Base-by-base conservation (phyloP, 2,329 filamentous ascomycete genomes). In the Colletotrichum simmondsii region DNA sequence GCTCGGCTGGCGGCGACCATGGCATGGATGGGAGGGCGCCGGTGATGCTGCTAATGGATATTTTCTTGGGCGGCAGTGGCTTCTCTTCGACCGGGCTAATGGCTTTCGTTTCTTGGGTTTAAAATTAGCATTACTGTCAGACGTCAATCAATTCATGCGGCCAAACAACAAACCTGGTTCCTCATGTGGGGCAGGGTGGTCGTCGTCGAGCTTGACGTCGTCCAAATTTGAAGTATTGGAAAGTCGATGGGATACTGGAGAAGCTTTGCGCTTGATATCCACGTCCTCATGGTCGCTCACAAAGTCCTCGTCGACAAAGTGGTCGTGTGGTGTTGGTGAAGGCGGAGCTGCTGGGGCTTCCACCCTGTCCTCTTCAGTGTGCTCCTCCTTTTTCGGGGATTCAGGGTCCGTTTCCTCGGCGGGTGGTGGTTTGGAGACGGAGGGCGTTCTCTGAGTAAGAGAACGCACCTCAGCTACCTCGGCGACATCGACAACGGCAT, bases 11-110 rank as follows among this genome's bases (percentile, higher is more conserved):
- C 52, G 92, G 89, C 22, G 90, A 91, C 92, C 92, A 94, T 72
- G 92, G 91, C 83, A 94, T 90, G 37, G 93, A 88, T 46, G 94
- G 92, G 63, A 97, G 87, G 58, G 89, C 91, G 68, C 90, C 92
- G 52, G 93, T 92, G 65, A 97, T 89, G 76, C 93, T 94, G 82
- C 92, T 91, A 49, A 91, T 86, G 56, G 91, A 92, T 61, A 92
- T 83, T 62, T 89, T 88, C 80, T 89, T 91, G 64, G 87, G 87
- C 22, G 87, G 80, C 58, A 49, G 42, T 22, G 81, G 80, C 64
- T 85, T 84, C 62, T 80, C 80, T 68, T 80, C 76, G 71, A 79
- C 60, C 68, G 83, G 77, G 71, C 79, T 82, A 72, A 76, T 75
- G 56, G 56, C 35, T 77, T 77, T 80, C 8, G 73, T 67, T 35